Conservation (phyloP, 1,139 yeast species). For the Arxiozyma slooffiae region DNA sequence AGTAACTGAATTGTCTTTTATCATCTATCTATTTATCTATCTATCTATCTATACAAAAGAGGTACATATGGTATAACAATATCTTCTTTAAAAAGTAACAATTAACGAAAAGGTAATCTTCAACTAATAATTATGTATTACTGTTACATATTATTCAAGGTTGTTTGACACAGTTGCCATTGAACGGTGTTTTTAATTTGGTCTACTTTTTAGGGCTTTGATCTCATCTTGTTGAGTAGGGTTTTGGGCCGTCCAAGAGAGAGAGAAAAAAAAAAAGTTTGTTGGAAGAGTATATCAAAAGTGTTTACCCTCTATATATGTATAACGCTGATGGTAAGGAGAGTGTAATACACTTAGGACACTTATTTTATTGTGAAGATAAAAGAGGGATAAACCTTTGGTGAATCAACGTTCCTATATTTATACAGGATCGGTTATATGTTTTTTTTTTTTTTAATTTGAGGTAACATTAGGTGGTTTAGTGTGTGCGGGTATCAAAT, state of each 20-base stretch:
- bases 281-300: background rate
- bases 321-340: too few species aligned
- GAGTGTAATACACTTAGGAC: too few species aligned
- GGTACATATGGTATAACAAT: background rate
- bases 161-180: background rate
- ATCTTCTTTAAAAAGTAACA: background rate
- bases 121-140: background rate
- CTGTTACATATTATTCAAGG: background rate
- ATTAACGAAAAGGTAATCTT: background rate
- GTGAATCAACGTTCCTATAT: too few species aligned
- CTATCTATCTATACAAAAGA: too few species aligned
- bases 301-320: too few species aligned
- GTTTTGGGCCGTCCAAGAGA: background rate
- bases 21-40: background rate
- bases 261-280: too few species aligned
- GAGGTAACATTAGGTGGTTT: background rate
- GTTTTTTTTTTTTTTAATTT: too few species aligned
- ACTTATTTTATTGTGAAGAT: too few species aligned
- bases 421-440: too few species aligned
- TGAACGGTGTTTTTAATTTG: background rate
- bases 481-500: constrained; percentile 8
- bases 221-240: background rate
- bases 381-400: too few species aligned
- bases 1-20: background rate
- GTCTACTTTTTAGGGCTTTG: background rate